phyloP scores from a whole-genome alignment of 148 eudicot genomes.

The Nepenthes gracilis region DNA sequence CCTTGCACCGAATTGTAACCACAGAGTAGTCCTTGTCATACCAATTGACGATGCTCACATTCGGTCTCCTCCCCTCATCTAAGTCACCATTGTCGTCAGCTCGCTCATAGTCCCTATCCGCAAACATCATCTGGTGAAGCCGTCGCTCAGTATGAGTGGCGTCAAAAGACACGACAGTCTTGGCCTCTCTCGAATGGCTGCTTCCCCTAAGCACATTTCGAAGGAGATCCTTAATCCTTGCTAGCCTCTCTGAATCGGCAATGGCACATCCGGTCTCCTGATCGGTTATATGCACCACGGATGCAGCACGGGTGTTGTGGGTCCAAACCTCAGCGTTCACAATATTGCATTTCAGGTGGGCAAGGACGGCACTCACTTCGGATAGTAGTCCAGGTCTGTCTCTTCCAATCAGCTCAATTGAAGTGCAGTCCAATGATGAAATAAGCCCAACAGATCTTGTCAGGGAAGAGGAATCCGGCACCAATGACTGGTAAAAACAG shows the following conservation, averaged over 20 bases:
- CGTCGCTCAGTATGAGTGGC: constrained; percentile 68
- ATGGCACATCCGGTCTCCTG: constrained; percentile 51
- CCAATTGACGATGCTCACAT: constrained; percentile 77
- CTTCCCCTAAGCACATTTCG: constrained; percentile 73
- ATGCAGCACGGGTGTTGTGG: constrained; percentile 87
- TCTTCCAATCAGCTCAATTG: constrained; percentile 68
- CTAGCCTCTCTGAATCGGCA: constrained; percentile 45
- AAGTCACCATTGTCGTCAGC: constrained; percentile 12
- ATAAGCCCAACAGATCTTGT: constrained; percentile 66
- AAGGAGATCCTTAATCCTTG: constrained; percentile 43
- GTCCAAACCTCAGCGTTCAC: constrained; percentile 95
- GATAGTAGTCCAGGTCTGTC: constrained; percentile 89
- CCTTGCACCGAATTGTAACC: constrained; percentile 68
- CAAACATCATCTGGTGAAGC: constrained; percentile 92
- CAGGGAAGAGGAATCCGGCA: constrained; percentile 63
- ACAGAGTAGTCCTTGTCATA: constrained; percentile 76
- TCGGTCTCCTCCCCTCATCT: constrained; percentile 42
- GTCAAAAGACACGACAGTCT: constrained; percentile 59
- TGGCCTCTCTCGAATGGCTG: constrained; percentile 51
- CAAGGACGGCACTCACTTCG: constrained; percentile 76
- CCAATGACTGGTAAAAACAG: constrained; percentile 48
- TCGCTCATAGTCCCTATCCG: constrained; percentile 70
- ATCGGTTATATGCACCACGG: constrained; percentile 81
- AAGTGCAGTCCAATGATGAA: constrained; percentile 44
- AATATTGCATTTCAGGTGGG: constrained; percentile 75